Percentiles rank a stretch among this genome's conserved stretches.
Evolutionary conservation across 2,329 filamentous ascomycete genomes (phyloP).

Genomic region (Aureobasidium sp.): DNA sequence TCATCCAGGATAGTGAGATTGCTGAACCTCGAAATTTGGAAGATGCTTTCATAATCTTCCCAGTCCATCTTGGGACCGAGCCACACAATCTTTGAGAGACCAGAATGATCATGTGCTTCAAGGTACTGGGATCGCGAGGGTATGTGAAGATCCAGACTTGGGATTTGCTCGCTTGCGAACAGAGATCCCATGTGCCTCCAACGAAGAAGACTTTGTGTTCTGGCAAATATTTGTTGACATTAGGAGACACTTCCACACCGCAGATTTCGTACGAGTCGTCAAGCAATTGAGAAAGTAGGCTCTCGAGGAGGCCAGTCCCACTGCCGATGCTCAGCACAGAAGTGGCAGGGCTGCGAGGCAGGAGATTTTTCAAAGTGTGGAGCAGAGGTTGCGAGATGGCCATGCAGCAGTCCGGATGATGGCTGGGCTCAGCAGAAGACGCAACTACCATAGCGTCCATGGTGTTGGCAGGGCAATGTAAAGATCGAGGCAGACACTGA

Average conservation of each 20-base stretch:
- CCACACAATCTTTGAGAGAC: constrained; percentile 35
- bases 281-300: constrained; percentile 32
- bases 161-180: constrained; percentile 36
- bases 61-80: constrained; percentile 39
- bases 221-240: constrained; percentile 41
- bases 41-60: constrained; percentile 23
- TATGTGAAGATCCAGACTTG: constrained; percentile 48
- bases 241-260: constrained; percentile 44
- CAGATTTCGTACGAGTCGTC: constrained; percentile 29
- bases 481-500: neutral
- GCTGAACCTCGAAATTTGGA: constrained; percentile 16
- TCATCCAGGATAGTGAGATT: constrained; percentile 18
- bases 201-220: constrained; percentile 38
- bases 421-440: constrained; percentile 11
- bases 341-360: constrained; percentile 21
- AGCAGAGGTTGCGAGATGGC: constrained; percentile 17
- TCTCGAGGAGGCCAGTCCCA: constrained; percentile 47
- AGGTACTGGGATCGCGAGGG: constrained; percentile 46
- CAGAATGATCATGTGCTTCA: constrained; percentile 25
- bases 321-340: constrained; percentile 41
- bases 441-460: constrained; percentile 1
- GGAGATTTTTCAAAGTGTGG: constrained; percentile 2
- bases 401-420: constrained; percentile 19
- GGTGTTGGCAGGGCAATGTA: constrained; percentile 7
- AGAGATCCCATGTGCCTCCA: constrained; percentile 38